A percentile compares a stretch with the other conserved stretches of the same genome.
These are phyloP conservation scores for Closterium sp. DNA, from an alignment of 139 green algal species.

Conservation along the genomic window DNA sequence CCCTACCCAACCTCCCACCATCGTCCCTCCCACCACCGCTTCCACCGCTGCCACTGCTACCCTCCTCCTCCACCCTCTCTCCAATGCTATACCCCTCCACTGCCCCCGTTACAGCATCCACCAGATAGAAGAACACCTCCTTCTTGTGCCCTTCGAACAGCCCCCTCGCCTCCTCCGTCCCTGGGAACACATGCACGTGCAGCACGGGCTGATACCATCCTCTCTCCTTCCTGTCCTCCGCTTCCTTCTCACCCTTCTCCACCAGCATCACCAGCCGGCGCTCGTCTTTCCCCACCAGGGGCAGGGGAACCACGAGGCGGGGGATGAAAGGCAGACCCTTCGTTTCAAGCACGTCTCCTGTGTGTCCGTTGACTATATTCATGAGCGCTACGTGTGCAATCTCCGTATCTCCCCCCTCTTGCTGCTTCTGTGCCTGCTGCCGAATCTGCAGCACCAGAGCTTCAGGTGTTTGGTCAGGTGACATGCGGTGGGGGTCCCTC, in stretches of 20 bases:
- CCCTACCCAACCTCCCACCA: neutral
- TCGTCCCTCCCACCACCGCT: neutral
- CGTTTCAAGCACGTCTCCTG: neutral
- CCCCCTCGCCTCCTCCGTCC: neutral
- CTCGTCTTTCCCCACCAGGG: slow-evolving; percentile 14
- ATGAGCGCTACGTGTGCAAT: neutral
- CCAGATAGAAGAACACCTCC: slow-evolving; percentile 53
- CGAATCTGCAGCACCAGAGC: neutral
- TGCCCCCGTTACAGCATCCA: slow-evolving; percentile 29
- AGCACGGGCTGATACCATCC: neutral
- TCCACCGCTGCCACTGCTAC: neutral
- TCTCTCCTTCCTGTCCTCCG: neutral
- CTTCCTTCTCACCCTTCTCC: neutral
- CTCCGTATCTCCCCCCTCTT: neutral
- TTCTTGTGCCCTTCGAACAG: slow-evolving; percentile 22
- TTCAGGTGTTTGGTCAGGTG: slow-evolving; percentile 1
- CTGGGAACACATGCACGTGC: slow-evolving; percentile 13
- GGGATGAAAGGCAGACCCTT: neutral
- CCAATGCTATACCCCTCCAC: slow-evolving; percentile 39
- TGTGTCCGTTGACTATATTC: slow-evolving; percentile 19
- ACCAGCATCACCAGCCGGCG: slow-evolving; percentile 39
- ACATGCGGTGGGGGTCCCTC: slow-evolving; percentile 6
- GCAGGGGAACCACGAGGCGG: neutral
- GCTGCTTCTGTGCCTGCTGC: neutral
- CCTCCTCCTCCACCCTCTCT: neutral